phyloP scores from a whole-genome alignment of 1,139 yeast genomes.

The Sugiyamaella japonica region DNA sequence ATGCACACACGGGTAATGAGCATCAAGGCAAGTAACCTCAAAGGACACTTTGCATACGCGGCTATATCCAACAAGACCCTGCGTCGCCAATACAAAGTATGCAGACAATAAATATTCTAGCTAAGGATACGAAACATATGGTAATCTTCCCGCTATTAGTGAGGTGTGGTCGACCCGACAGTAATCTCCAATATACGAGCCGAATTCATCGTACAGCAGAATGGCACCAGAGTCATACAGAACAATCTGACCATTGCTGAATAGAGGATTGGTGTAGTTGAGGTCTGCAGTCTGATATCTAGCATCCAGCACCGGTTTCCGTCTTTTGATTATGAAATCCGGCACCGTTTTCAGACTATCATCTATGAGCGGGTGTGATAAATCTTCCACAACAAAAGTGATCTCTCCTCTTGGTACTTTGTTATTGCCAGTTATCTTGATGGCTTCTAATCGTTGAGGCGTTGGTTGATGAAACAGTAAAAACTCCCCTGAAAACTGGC shows the following conservation, averaged over 20 bases:
- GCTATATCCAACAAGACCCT: neutral
- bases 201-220: slow-evolving; percentile 21
- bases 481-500: slow-evolving; percentile 31
- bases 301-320: slow-evolving; percentile 30
- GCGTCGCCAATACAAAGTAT: neutral
- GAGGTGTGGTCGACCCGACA: slow-evolving; percentile 18
- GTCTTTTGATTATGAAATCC: slow-evolving; percentile 4
- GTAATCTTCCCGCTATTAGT: slow-evolving; percentile 19
- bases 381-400: slow-evolving; percentile 33
- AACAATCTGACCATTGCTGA: slow-evolving; percentile 35
- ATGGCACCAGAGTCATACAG: slow-evolving; percentile 22
- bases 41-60: neutral
- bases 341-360: slow-evolving; percentile 9
- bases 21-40: neutral
- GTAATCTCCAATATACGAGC: slow-evolving; percentile 18
- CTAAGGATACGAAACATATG: slow-evolving; percentile 9
- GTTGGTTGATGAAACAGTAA: slow-evolving; percentile 32
- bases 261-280: slow-evolving; percentile 30
- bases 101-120: slow-evolving; percentile 1
- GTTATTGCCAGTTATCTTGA: slow-evolving; percentile 37
- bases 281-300: slow-evolving; percentile 32
- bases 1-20: too few species aligned
- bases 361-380: slow-evolving; percentile 17
- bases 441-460: slow-evolving; percentile 32
- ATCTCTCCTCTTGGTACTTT: slow-evolving; percentile 38